A percentile compares a stretch with the other conserved stretches of the same genome.
phyloP scores from a whole-genome alignment of 441 rosid species.

The Pelargonium citronellum region DNA sequence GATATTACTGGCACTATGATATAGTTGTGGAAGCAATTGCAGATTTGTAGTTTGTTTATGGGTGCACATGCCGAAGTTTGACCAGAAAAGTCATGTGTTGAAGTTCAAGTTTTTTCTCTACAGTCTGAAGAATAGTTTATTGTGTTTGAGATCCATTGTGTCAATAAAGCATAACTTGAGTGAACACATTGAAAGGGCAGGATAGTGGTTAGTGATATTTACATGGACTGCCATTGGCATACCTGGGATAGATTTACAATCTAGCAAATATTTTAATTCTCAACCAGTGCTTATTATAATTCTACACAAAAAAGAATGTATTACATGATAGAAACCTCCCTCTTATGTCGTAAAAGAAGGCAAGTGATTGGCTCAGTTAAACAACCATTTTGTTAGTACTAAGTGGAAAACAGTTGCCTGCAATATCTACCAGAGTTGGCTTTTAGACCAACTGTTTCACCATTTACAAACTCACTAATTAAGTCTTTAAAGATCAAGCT shows the following conservation, averaged over 20 bases:
- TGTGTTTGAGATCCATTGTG: background rate
- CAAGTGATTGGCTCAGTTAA: background rate
- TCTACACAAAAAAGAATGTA: slow-evolving; percentile 6
- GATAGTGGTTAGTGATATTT: background rate
- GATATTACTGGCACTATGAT: background rate
- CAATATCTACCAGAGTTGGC: slow-evolving; percentile 35
- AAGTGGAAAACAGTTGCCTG: slow-evolving; percentile 50
- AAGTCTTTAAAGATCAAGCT: slow-evolving; percentile 80
- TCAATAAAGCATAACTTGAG: background rate
- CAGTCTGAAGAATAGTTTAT: background rate
- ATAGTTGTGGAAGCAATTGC: background rate
- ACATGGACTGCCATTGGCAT: slow-evolving; percentile 16
- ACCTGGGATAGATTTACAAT: slow-evolving; percentile 25
- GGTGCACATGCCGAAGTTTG: too few species aligned
- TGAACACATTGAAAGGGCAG: background rate
- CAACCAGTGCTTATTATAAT: slow-evolving; percentile 25
- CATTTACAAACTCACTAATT: slow-evolving; percentile 54
- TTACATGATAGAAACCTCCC: background rate
- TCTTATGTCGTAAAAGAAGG: background rate
- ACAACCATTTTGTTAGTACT: slow-evolving; percentile 19
- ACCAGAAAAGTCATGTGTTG: too few species aligned
- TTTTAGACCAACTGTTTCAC: slow-evolving; percentile 32
- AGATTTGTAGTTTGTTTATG: too few species aligned
- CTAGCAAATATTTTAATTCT: slow-evolving; percentile 22
- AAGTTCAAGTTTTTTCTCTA: background rate